Evolutionary conservation across 2,329 filamentous ascomycete genomes (phyloP).

Genomic region (Venturia aucupariae): DNA sequence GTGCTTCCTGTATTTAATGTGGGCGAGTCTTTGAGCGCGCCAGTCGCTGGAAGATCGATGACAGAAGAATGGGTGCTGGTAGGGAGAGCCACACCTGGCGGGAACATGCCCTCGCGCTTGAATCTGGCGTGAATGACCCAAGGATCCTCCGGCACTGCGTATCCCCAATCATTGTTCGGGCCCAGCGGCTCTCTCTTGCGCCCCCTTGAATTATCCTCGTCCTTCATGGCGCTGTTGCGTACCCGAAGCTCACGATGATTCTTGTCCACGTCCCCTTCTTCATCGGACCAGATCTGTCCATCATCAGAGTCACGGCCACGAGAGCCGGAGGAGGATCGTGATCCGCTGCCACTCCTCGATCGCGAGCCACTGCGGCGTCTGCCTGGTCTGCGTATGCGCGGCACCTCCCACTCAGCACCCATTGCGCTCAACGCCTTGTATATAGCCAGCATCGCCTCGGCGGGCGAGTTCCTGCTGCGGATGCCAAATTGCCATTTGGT

Average conservation of each 20-base stretch:
- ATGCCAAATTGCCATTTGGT: conserved; percentile 99
- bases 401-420: conserved; percentile 75
- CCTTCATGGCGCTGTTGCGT: conserved; percentile 1
- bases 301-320: conserved; percentile 5
- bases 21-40: conserved; percentile 9
- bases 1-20: not conserved
- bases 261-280: conserved; percentile 13
- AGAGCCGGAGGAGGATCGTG: conserved; percentile 12
- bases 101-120: conserved; percentile 66
- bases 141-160: conserved; percentile 82
- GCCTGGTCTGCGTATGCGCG: conserved; percentile 31
- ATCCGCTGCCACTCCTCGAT: conserved; percentile 24
- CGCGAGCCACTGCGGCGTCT: conserved; percentile 28
- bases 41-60: conserved; percentile 32
- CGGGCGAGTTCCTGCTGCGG: conserved; percentile 82
- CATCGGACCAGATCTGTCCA: conserved; percentile 11
- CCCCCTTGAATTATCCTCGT: conserved; percentile 21
- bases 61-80: conserved; percentile 40
- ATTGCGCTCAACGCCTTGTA: conserved; percentile 85
- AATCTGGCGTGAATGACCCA: conserved; percentile 93
- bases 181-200: conserved; percentile 34
- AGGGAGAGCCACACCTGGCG: conserved; percentile 40
- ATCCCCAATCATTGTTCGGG: conserved; percentile 48
- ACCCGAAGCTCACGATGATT: conserved; percentile 1
- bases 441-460: conserved; percentile 89